Evolutionary conservation across 2,329 filamentous ascomycete species (phyloP), one percentile per base, ranked within the genome.

Genomic region (Incumbomyces delicatus): DNA sequence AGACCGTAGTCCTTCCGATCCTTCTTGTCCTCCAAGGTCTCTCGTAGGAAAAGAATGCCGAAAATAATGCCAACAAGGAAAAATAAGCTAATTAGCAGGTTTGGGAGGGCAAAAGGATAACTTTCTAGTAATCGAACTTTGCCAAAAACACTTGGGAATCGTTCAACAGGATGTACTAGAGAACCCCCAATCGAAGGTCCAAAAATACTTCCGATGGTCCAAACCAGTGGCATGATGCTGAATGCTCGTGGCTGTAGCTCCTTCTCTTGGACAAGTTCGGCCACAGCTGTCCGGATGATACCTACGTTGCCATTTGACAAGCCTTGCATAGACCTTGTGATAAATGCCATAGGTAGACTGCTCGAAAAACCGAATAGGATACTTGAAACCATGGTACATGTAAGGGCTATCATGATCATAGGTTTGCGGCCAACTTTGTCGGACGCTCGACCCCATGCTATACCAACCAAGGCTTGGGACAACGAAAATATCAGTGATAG

Each of bases 241-340:
- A 96, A 96, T 0, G 92, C 92, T 44, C 80, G 74, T 0, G 90
- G 89, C 60, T 95, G 90, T 6, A 95, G 72, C 60, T 88, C 84
- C 62, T 77, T 87, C 63, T 92, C 81, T 0, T 87, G 85, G 1
- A 95, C 88, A 75, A 95, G 81, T 64, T 95, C 90, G 0, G 90
- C 90, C 2, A 95, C 88, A 69, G 92, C 87, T 13, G 87, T 94
- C 54, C 89, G 72, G 53, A 95, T 83, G 51, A 95, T 95, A 1
- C 92, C 85, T n/a, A 90, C 83, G 60, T 95, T 96, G 45, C 90
- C 92, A 60, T 95, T 95, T 37, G 85, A 81, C 8, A 82, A 75
- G 1, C 92, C 90, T 56, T 86, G 77, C n/a, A 95, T 69, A 6
- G 80, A 83, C 59, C 90, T 78, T 11, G 87, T 77, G 3, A 74